These are phyloP conservation scores for Middelhovenomyces tepae DNA, from an alignment of 805 yeast species.

Conservation along the genomic window DNA sequence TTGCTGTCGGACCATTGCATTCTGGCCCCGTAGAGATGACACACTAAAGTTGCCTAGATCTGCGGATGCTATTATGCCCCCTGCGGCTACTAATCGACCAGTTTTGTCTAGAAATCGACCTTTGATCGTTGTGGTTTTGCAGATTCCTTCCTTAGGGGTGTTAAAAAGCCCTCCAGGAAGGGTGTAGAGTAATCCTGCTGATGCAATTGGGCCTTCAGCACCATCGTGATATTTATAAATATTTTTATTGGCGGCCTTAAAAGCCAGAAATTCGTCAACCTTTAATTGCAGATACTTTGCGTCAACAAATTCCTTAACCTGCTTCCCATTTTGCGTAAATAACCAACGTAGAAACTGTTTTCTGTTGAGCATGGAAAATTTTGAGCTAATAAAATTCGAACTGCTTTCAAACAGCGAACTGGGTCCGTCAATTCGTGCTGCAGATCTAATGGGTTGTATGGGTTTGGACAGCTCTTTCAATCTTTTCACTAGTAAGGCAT, in stretches of 20 bases:
- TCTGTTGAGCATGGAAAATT: too few relatives aligned
- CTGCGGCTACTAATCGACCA: conserved; percentile 32
- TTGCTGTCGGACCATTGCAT: too few relatives aligned
- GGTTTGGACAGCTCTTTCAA: background rate
- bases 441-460: background rate
- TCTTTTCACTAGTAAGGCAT: conserved; percentile 25
- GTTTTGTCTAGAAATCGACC: conserved; percentile 48
- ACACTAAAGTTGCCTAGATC: too few relatives aligned
- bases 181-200: conserved; percentile 68
- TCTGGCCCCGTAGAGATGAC: too few relatives aligned
- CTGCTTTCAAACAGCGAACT: background rate
- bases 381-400: too few relatives aligned
- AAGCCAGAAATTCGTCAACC: background rate
- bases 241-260: background rate
- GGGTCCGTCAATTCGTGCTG: background rate
- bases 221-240: conserved; percentile 1
- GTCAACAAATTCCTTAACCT: background rate
- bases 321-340: too few relatives aligned
- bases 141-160: conserved; percentile 65
- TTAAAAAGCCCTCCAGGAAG: conserved; percentile 59
- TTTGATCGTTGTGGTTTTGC: conserved; percentile 46
- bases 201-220: conserved; percentile 33
- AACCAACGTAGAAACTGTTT: background rate
- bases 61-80: conserved; percentile 35
- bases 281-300: background rate